A percentile compares a stretch with the other conserved stretches of the same genome.
Evolutionary conservation across 306 rosid species (phyloP).

Genomic region (Calophaca sinica): DNA sequence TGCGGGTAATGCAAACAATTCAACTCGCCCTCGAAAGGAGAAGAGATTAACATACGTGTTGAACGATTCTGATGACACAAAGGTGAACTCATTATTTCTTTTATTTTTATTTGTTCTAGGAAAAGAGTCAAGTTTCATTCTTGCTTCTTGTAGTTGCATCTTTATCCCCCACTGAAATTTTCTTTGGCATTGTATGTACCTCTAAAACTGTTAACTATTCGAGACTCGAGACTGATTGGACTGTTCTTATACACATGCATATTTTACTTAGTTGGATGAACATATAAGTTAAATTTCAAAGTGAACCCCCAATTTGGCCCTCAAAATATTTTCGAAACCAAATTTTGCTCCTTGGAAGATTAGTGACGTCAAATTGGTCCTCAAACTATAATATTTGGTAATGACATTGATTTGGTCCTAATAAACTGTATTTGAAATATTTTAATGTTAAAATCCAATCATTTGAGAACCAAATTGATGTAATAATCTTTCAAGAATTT

Average conservation of each 20-base stretch:
- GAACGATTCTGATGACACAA: conserved; percentile 80
- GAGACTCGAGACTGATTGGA: background rate
- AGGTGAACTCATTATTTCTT: conserved; percentile 60
- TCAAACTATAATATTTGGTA: conserved; percentile 16
- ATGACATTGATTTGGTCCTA: conserved; percentile 10
- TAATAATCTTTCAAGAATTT: conserved; percentile 15
- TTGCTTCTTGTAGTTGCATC: conserved; percentile 37
- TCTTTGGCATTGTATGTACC: background rate
- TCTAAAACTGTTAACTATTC: conserved; percentile 28
- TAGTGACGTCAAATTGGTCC: conserved; percentile 3
- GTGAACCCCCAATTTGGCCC: conserved; percentile 14
- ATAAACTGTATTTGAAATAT: conserved; percentile 1
- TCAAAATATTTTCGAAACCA: background rate
- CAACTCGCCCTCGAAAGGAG: conserved; percentile 94
- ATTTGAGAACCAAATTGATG: conserved; percentile 9
- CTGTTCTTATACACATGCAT: conserved; percentile 22
- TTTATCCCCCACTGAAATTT: background rate
- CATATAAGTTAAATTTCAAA: background rate
- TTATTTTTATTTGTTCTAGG: conserved; percentile 25
- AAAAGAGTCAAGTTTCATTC: conserved; percentile 13
- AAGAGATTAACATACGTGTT: conserved; percentile 90
- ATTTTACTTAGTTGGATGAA: conserved; percentile 34
- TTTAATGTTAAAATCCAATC: conserved; percentile 13
- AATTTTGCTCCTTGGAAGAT: conserved; percentile 12
- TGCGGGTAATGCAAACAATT: conserved; percentile 82